phyloP scores from a whole-genome alignment of 2,329 filamentous ascomycete genomes.

The Ophiostoma piceae region DNA sequence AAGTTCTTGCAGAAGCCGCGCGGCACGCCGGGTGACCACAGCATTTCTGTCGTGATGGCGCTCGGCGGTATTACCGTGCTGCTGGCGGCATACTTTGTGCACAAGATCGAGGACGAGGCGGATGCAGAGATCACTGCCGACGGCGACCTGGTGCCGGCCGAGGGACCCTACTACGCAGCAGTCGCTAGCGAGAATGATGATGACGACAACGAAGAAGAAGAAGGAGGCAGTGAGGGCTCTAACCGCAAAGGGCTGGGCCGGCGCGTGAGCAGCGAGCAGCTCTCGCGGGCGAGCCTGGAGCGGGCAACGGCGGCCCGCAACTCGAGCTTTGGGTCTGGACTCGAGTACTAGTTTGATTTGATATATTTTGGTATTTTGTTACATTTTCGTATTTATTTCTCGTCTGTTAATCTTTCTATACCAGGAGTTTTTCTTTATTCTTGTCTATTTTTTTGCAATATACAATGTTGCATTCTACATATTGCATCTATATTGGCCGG shows the following conservation, averaged over 20 bases:
- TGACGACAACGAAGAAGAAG: not conserved
- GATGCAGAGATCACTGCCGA: constrained; percentile 44
- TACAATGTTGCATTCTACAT: not conserved
- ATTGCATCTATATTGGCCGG: not conserved
- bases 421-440: too few relatives aligned
- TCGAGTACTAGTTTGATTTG: constrained; percentile 38
- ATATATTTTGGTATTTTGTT: not conserved
- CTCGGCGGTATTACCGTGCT: constrained; percentile 77
- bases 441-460: not conserved
- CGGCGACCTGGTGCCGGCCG: constrained; percentile 37
- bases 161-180: constrained; percentile 36
- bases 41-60: constrained; percentile 79
- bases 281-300: constrained; percentile 42
- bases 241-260: constrained; percentile 31
- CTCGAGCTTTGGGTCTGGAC: constrained; percentile 45
- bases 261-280: constrained; percentile 40
- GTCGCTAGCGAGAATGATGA: constrained; percentile 11
- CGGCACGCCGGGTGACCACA: constrained; percentile 76
- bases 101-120: constrained; percentile 59
- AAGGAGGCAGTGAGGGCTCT: constrained; percentile 9
- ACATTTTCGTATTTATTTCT: not conserved
- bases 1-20: constrained; percentile 79
- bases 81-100: constrained; percentile 67
- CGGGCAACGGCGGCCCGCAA: constrained; percentile 45
- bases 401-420: not conserved